These are phyloP conservation scores for Plectosphaerella cucumerina DNA, from an alignment of 2,329 filamentous ascomycete genomes.

Conservation along the genomic window DNA sequence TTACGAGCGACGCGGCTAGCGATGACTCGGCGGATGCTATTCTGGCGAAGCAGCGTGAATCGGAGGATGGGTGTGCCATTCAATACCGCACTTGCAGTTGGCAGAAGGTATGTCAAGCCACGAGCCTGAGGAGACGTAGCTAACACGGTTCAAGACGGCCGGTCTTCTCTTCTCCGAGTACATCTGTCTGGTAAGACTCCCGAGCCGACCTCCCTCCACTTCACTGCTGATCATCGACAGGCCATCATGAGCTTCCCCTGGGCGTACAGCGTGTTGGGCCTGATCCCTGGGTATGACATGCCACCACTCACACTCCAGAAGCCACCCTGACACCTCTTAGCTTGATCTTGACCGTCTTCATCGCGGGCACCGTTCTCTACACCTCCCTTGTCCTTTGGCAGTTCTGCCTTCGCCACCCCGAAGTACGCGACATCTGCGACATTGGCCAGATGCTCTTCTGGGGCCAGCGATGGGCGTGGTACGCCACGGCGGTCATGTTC, in stretches of 20 bases:
- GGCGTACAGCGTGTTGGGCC: constrained; percentile 82
- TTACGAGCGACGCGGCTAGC: constrained; percentile 28
- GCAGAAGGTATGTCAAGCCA: constrained; percentile 55
- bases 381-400: constrained; percentile 65
- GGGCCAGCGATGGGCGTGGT: constrained; percentile 71
- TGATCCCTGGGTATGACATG: constrained; percentile 59
- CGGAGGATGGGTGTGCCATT: constrained; percentile 75
- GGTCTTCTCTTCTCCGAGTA: constrained; percentile 80
- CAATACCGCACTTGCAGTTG: constrained; percentile 92
- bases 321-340: constrained; percentile 12
- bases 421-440: constrained; percentile 89
- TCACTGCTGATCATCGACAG: not conserved
- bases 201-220: too few species aligned
- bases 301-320: not conserved
- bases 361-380: constrained; percentile 77
- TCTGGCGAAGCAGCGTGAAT: constrained; percentile 64
- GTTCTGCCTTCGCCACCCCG: constrained; percentile 86
- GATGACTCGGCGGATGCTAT: constrained; percentile 45
- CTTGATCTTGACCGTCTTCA: constrained; percentile 74
- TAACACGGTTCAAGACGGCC: constrained; percentile 53
- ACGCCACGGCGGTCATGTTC: constrained; percentile 76
- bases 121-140: not conserved
- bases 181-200: constrained; percentile 63
- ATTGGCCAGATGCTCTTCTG: constrained; percentile 95
- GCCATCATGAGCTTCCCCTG: constrained; percentile 93